phyloP scores from a whole-genome alignment of 345 rosid species.

The Brassica juncea region DNA sequence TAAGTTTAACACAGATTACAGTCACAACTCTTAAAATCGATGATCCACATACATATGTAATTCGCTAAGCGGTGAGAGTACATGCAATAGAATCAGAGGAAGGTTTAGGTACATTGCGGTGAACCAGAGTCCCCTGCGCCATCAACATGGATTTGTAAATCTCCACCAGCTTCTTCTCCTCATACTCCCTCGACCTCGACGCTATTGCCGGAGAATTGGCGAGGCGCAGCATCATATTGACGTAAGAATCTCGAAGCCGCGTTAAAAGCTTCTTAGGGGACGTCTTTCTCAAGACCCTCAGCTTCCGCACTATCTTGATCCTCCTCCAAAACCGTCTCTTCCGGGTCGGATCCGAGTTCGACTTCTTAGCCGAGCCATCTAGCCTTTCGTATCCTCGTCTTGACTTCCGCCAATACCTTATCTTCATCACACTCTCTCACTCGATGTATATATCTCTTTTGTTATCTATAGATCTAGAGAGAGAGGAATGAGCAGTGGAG shows the following conservation, averaged over 20 bases:
- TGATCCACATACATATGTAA: background rate
- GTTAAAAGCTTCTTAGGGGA: slow-evolving; percentile 55
- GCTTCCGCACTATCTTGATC: slow-evolving; percentile 57
- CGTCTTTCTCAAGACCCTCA: slow-evolving; percentile 36
- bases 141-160: slow-evolving; percentile 65
- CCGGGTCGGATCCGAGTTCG: slow-evolving; percentile 21
- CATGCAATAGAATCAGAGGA: slow-evolving; percentile 2
- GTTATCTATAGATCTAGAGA: background rate
- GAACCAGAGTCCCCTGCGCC: slow-evolving; percentile 50
- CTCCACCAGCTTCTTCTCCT: slow-evolving; percentile 59
- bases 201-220: slow-evolving; percentile 47
- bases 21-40: background rate
- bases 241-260: slow-evolving; percentile 74
- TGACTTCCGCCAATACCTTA: slow-evolving; percentile 47
- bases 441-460: background rate
- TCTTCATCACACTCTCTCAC: slow-evolving; percentile 22
- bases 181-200: slow-evolving; percentile 44
- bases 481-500: slow-evolving; percentile 2
- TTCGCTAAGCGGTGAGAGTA: slow-evolving; percentile 16
- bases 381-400: slow-evolving; percentile 53
- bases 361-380: slow-evolving; percentile 31
- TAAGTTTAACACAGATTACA: slow-evolving; percentile 1
- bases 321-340: slow-evolving; percentile 46
- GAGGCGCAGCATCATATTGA: slow-evolving; percentile 62
- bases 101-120: slow-evolving; percentile 43